Conservation (phyloP, 148 eudicot genomes). For the Camellia sinensis region DNA sequence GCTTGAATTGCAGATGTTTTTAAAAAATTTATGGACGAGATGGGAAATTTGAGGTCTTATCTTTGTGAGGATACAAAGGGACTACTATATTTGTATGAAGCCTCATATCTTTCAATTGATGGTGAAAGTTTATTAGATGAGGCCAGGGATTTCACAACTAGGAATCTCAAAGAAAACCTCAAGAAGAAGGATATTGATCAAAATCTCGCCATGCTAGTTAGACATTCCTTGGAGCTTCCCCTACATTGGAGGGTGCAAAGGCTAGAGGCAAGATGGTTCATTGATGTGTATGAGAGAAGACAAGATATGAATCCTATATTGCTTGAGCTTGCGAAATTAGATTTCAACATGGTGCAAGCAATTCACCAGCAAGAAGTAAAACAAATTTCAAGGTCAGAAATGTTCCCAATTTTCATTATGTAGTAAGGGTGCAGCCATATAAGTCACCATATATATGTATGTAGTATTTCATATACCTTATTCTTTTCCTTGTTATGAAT, state of each 20-base stretch:
- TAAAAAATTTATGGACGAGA: conserved; percentile 1
- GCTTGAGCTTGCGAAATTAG: conserved; percentile 2
- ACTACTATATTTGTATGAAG: conserved; percentile 21
- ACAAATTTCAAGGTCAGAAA: neutral
- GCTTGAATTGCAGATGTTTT: conserved; percentile 13
- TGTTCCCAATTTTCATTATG: neutral
- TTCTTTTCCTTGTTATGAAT: neutral
- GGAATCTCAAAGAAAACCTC: neutral
- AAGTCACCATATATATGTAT: neutral
- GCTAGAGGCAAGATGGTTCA: conserved; percentile 10
- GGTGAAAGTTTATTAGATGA: conserved; percentile 19
- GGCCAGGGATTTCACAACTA: conserved; percentile 15
- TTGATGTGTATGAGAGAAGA: conserved; percentile 2
- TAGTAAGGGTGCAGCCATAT: neutral
- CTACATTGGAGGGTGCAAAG: neutral
- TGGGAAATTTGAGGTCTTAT: conserved; percentile 10
- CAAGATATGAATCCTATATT: neutral
- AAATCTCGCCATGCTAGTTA: neutral
- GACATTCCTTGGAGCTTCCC: conserved; percentile 14
- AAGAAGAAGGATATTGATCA: neutral
- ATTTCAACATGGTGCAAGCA: conserved; percentile 14
- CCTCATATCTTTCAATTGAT: conserved; percentile 11
- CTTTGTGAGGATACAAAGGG: conserved; percentile 8
- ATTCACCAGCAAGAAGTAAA: neutral
- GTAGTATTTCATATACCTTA: neutral